Evolutionary conservation across 768 basidiomycete species (phyloP).

Genomic region (Lentinula lateritia): DNA sequence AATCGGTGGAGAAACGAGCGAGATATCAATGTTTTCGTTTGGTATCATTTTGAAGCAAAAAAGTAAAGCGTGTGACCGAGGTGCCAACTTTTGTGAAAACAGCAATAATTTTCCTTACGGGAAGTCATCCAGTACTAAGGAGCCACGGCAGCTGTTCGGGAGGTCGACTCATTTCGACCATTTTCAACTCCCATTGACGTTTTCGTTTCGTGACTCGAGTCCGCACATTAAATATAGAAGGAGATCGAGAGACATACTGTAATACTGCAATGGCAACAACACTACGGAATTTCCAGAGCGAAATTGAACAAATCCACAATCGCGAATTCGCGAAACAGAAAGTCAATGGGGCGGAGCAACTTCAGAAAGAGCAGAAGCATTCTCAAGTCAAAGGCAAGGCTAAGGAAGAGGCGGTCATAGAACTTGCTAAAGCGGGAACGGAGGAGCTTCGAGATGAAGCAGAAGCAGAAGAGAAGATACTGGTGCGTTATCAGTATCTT

Average conservation of each 20-base stretch:
- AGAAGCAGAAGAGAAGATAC: conserved; percentile 51
- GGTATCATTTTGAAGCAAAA: too few relatives aligned
- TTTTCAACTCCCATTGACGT: not conserved
- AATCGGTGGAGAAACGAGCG: too few relatives aligned
- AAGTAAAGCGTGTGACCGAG: too few relatives aligned
- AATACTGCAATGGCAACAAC: conserved; percentile 36
- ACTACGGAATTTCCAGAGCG: conserved; percentile 60
- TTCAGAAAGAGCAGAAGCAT: conserved; percentile 4
- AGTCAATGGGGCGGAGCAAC: conserved; percentile 21
- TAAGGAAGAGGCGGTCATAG: conserved; percentile 25
- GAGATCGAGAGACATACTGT: not conserved
- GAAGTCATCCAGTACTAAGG: too few relatives aligned
- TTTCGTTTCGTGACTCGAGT: conserved; percentile 3
- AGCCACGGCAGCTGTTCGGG: too few relatives aligned
- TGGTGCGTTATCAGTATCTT: conserved; percentile 31
- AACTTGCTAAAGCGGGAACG: conserved; percentile 9
- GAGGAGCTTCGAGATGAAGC: conserved; percentile 9
- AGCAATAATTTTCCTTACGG: too few relatives aligned
- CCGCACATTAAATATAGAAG: not conserved
- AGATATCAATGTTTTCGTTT: too few relatives aligned
- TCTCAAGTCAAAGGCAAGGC: conserved; percentile 31
- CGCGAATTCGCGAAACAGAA: conserved; percentile 66
- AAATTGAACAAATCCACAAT: conserved; percentile 72
- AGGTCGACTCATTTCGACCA: not conserved
- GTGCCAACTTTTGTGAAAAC: too few relatives aligned